Evolutionary conservation across 257 asterid genomes (phyloP).

Genomic region (Solanum tarapatanum): DNA sequence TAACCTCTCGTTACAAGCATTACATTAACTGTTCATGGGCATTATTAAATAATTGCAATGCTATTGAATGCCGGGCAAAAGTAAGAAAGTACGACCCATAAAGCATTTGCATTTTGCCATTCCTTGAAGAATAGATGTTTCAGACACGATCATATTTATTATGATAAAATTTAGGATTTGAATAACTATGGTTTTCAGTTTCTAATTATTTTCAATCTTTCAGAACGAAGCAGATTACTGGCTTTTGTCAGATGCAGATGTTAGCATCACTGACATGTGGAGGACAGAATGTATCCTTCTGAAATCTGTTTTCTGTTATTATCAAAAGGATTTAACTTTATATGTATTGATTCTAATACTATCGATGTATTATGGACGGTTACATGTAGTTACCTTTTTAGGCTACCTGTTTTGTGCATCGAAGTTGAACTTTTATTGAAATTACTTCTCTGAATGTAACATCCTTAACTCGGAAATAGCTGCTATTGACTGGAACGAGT

Average conservation of each 20-base stretch:
- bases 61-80: background rate
- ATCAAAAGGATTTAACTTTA: background rate
- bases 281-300: constrained; percentile 48
- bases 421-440: background rate
- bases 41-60: background rate
- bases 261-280: constrained; percentile 75
- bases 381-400: background rate
- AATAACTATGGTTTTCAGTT: background rate
- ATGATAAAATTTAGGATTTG: background rate
- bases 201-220: background rate
- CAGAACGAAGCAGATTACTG: constrained; percentile 71
- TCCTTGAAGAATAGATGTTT: background rate
- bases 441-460: background rate
- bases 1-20: background rate
- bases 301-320: background rate
- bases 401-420: background rate
- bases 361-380: background rate
- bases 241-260: constrained; percentile 51
- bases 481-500: constrained; percentile 33
- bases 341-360: background rate
- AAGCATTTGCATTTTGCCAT: background rate
- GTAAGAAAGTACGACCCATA: background rate
- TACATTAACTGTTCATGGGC: background rate
- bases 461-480: constrained; percentile 36
- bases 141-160: background rate